phyloP scores from a whole-genome alignment of 1,284 basidiomycete genomes.

The Sanghuangporus weigelae region DNA sequence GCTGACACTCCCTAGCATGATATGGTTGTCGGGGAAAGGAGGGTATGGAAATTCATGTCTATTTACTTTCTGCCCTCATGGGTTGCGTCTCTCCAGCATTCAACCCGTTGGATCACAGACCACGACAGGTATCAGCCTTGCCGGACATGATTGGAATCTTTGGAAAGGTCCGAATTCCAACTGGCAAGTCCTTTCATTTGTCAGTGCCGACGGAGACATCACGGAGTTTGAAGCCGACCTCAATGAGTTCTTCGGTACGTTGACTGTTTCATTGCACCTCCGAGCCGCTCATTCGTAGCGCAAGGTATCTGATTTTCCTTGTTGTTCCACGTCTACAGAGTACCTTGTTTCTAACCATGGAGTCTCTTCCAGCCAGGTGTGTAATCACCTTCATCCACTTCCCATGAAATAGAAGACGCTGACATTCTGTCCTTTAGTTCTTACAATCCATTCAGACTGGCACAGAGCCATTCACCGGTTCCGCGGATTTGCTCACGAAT shows the following conservation, averaged over 20 bases:
- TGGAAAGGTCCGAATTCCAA: constrained; percentile 52
- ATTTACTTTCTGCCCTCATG: neutral
- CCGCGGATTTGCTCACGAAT: constrained; percentile 35
- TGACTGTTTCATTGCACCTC: neutral
- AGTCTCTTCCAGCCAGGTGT: constrained; percentile 36
- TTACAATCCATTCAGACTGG: constrained; percentile 44
- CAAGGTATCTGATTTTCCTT: neutral
- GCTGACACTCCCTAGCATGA: constrained; percentile 38
- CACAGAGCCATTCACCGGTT: constrained; percentile 42
- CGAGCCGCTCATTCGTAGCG: neutral
- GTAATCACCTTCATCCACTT: constrained; percentile 2
- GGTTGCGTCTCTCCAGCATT: constrained; percentile 30
- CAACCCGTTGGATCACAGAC: constrained; percentile 51
- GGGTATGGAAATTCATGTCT: constrained; percentile 32
- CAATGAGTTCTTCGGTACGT: constrained; percentile 50
- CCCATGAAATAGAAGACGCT: neutral
- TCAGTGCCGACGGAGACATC: constrained; percentile 43
- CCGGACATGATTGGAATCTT: constrained; percentile 49
- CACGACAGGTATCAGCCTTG: constrained; percentile 36
- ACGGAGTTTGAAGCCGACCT: constrained; percentile 50
- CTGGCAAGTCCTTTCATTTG: constrained; percentile 55
- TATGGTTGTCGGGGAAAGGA: constrained; percentile 56
- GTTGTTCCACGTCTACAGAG: constrained; percentile 23
- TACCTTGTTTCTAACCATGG: constrained; percentile 38
- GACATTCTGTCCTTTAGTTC: constrained; percentile 27